Conservation (phyloP, 163 green algal genomes). For the Prototheca cutis region DNA sequence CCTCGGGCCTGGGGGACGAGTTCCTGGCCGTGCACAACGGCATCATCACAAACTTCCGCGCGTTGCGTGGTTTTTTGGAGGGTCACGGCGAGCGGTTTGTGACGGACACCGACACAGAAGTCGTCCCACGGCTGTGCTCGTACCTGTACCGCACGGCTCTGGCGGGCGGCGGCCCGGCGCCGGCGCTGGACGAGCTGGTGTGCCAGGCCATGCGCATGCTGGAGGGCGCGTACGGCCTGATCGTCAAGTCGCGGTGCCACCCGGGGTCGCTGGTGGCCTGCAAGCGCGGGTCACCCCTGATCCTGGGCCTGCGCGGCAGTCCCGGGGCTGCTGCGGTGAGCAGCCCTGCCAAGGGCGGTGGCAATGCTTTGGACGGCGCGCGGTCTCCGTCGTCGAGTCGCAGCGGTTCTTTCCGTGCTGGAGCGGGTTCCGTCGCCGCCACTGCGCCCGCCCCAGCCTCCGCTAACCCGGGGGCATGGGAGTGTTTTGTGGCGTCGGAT, state of each 20-base stretch:
- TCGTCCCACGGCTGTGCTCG: constrained; percentile 95
- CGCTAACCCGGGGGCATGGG: constrained; percentile 23
- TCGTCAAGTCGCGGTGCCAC: constrained; percentile 89
- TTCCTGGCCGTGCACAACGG: constrained; percentile 99
- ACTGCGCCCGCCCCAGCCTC: too few relatives aligned
- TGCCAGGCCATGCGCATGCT: constrained; percentile 92
- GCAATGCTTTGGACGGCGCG: too few relatives aligned
- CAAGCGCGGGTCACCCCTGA: constrained; percentile 86
- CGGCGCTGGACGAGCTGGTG: constrained; percentile 57
- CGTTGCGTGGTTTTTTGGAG: constrained; percentile 74
- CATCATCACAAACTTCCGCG: constrained; percentile 97
- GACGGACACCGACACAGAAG: constrained; percentile 97
- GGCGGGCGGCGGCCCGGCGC: neutral
- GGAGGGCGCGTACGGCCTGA: constrained; percentile 91
- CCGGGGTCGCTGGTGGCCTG: constrained; percentile 88
- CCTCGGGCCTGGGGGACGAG: constrained; percentile 52
- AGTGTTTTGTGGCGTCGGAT: constrained; percentile 90
- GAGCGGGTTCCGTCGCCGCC: neutral
- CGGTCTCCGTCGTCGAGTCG: too few relatives aligned
- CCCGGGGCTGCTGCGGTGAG: neutral
- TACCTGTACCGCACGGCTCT: constrained; percentile 70
- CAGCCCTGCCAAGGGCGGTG: neutral
- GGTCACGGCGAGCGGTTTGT: constrained; percentile 71
- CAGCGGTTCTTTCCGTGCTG: too few relatives aligned
- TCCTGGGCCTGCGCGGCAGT: constrained; percentile 69